A percentile compares a stretch with the other conserved stretches of the same genome.
These are phyloP conservation scores for Mrakiaceae sp. DNA, from an alignment of 1,284 basidiomycete species.

Conservation along the genomic window DNA sequence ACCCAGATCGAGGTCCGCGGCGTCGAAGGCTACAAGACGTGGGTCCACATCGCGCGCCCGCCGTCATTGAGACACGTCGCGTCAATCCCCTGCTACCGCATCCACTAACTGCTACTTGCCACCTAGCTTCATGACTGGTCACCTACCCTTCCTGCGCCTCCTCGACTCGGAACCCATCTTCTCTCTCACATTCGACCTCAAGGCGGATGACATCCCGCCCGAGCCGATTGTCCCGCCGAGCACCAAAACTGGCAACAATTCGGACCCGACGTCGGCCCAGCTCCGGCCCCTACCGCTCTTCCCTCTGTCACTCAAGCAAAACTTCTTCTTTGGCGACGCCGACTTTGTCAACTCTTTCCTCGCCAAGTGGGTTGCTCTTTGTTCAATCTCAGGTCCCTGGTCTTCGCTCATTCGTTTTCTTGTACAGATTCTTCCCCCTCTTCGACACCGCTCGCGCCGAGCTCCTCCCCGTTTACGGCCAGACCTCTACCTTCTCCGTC, in stretches of 20 bases:
- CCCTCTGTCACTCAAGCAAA: conserved; percentile 7
- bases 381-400: neutral
- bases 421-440: conserved; percentile 61
- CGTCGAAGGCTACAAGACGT: conserved; percentile 15
- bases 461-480: conserved; percentile 65
- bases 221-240: neutral
- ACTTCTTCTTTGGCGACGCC: conserved; percentile 20
- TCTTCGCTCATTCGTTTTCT: neutral
- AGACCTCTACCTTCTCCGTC: conserved; percentile 77
- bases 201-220: conserved; percentile 7
- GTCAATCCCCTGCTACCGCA: neutral
- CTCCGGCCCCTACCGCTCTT: conserved; percentile 16
- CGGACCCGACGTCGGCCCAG: neutral
- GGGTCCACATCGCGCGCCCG: neutral
- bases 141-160: conserved; percentile 13
- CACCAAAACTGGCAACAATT: conserved; percentile 6
- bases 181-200: conserved; percentile 13
- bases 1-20: conserved; percentile 4
- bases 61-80: neutral
- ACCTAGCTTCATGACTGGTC: conserved; percentile 9
- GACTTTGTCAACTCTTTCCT: conserved; percentile 36
- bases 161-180: conserved; percentile 17
- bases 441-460: conserved; percentile 66
- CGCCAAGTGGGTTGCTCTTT: conserved; percentile 25
- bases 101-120: neutral